Percentiles rank a stretch among this genome's conserved stretches.
phyloP scores from a whole-genome alignment of 768 basidiomycete genomes.

The Rhodosporidiobolus sp. region DNA sequence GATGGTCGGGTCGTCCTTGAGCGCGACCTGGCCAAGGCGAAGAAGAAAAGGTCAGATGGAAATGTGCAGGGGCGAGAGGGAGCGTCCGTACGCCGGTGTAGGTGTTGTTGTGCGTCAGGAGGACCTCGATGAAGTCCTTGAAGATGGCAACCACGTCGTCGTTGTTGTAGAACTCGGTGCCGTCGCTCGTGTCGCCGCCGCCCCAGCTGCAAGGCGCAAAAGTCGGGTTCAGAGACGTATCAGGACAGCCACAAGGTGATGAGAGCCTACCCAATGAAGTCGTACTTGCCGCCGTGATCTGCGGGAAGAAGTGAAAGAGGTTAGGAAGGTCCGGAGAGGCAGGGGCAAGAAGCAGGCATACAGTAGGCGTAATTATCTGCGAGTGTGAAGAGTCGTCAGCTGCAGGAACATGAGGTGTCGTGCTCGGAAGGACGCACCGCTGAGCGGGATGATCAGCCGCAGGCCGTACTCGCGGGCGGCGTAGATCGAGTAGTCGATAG shows the following conservation, averaged over 20 bases:
- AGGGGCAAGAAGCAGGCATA: background rate
- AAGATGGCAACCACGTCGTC: constrained; percentile 42
- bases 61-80: background rate
- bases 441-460: constrained; percentile 39
- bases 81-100: constrained; percentile 42
- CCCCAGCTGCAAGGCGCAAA: constrained; percentile 40
- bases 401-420: no score
- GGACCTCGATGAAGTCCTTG: constrained; percentile 45
- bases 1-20: constrained; percentile 47
- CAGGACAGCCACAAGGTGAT: no score
- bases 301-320: constrained; percentile 1
- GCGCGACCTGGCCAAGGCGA: constrained; percentile 31
- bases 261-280: constrained; percentile 44
- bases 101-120: constrained; percentile 46
- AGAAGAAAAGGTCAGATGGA: background rate
- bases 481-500: constrained; percentile 41
- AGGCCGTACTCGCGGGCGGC: constrained; percentile 40
- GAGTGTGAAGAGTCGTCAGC: background rate
- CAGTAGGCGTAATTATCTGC: constrained; percentile 39
- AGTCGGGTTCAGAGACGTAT: no score
- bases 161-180: constrained; percentile 43
- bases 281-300: constrained; percentile 48
- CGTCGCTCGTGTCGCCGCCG: constrained; percentile 43
- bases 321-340: constrained; percentile 1
- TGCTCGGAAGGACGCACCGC: constrained; percentile 21